Base-by-base conservation (phyloP, 1,284 basidiomycete species). In the Coniferiporia sulphurascens region DNA sequence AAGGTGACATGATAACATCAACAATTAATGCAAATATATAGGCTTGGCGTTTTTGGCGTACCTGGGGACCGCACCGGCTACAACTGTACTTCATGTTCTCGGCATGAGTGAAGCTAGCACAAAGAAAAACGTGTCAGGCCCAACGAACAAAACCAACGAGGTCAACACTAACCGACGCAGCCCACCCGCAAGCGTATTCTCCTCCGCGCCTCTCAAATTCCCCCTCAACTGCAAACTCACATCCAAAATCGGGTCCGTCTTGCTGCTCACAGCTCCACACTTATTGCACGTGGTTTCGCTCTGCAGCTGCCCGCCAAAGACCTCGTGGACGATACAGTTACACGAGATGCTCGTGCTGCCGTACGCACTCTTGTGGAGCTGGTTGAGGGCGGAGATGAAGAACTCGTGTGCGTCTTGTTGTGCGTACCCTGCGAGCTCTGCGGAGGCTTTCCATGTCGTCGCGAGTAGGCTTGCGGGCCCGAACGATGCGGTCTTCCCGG, bases 391-490 rank as follows among this genome's bases (percentile, higher is more conserved):
- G 19, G 87, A 82, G 57, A 93, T 88, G 73, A 95, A 93, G 70
- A 90, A 92, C 73, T 95, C 93, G 73, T 96, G 93, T 0, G 93
- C 92, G 65, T 95, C 95, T 68, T 98, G 96, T 72, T 99, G 96
- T 0, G 92, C 86, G 66, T 98, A 91, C 1, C 93, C 93, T 7
- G 93, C 86, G 3, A 98, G 77, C 65, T 96, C 93, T 0, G 86
- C 72, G 2, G 88, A 88, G 27, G 87, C 85, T 65, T 88, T 85
- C 95, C 95, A 98, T 54, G 91, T 91, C 41, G 89, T 87, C 45
- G 87, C 82, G 10, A 98, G 81, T 71, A 98, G 90, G 2, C 86
- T 86, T 1, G 88, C 85, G 0, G 96, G 95, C 0, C 91, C 94
- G 66, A 86, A 90, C 0, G 94, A 86, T 0, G 78, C 71, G n/a